These are phyloP conservation scores for Inga leiocalycina DNA, from an alignment of 306 rosid genomes.

Conservation along the genomic window DNA sequence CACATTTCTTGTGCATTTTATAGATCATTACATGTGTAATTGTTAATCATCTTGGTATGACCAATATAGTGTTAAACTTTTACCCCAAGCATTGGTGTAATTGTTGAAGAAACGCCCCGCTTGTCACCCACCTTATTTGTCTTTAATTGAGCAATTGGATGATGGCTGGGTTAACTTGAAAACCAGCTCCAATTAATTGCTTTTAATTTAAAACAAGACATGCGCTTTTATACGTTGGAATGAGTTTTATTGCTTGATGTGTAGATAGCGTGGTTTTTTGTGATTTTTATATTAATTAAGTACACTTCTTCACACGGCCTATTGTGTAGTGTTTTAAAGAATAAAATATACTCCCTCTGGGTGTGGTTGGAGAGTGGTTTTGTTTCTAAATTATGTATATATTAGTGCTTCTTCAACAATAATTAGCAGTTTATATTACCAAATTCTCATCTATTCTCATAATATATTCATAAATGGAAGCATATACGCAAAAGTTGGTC, in stretches of 20 bases:
- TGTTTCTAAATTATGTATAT: no score
- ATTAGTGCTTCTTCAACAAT: no score
- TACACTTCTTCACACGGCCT: not conserved
- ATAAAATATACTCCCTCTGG: no score
- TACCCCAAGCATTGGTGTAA: not conserved
- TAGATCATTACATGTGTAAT: not conserved
- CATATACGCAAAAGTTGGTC: no score
- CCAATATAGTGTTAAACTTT: not conserved
- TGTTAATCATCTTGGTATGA: not conserved
- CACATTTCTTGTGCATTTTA: not conserved
- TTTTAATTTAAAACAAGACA: not conserved
- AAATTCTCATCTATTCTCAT: no score
- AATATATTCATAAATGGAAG: no score
- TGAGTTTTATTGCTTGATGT: not conserved
- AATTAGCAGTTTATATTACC: no score
- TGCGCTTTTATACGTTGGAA: slow-evolving; percentile 8
- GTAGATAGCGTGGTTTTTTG: not conserved
- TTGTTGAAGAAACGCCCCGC: not conserved
- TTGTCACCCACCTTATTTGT: not conserved
- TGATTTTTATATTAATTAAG: no score
- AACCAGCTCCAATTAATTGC: not conserved
- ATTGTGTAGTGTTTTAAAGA: not conserved
- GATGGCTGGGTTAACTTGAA: not conserved
- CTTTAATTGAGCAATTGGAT: not conserved
- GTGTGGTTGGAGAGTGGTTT: no score